These are phyloP conservation scores for Aspergillus fijiensis DNA, from an alignment of 2,329 filamentous ascomycete genomes.

Conservation along the genomic window DNA sequence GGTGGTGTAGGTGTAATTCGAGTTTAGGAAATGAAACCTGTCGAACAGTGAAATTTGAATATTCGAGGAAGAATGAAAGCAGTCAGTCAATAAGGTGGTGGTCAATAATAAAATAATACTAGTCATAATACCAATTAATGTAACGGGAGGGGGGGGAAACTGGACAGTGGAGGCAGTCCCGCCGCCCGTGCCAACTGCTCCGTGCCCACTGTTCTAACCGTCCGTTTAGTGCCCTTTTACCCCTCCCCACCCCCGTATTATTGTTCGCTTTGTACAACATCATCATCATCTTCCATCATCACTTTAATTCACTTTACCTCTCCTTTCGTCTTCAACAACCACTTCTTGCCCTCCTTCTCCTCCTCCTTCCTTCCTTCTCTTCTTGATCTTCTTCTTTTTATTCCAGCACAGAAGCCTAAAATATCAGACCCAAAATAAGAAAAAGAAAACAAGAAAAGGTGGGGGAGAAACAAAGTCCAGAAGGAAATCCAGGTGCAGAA, in stretches of 20 bases:
- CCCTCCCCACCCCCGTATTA: slow-evolving; percentile 25
- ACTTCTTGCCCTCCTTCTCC: slow-evolving; percentile 7
- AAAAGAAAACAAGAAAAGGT: neutral
- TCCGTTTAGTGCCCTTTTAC: slow-evolving; percentile 9
- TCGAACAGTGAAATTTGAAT: neutral
- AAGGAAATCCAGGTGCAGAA: neutral
- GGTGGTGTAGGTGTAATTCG: too few relatives aligned
- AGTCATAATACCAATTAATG: too few relatives aligned
- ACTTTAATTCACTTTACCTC: slow-evolving; percentile 9
- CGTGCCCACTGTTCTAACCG: neutral
- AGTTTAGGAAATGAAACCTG: too few relatives aligned
- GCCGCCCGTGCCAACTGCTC: slow-evolving; percentile 8
- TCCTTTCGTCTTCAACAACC: slow-evolving; percentile 7
- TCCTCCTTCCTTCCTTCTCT: neutral
- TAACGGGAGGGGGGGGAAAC: neutral
- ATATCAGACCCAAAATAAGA: neutral
- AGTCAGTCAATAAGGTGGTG: too few relatives aligned
- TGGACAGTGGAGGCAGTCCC: slow-evolving; percentile 14
- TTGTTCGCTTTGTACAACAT: slow-evolving; percentile 2
- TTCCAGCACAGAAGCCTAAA: neutral
- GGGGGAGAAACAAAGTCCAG: neutral
- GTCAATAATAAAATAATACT: too few relatives aligned
- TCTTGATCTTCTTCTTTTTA: slow-evolving; percentile 5
- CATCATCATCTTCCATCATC: slow-evolving; percentile 8
- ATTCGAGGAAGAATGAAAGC: too few relatives aligned